Base-by-base conservation (phyloP, 192 early-diverging fungal species). In the Umbelopsis ramanniana region DNA sequence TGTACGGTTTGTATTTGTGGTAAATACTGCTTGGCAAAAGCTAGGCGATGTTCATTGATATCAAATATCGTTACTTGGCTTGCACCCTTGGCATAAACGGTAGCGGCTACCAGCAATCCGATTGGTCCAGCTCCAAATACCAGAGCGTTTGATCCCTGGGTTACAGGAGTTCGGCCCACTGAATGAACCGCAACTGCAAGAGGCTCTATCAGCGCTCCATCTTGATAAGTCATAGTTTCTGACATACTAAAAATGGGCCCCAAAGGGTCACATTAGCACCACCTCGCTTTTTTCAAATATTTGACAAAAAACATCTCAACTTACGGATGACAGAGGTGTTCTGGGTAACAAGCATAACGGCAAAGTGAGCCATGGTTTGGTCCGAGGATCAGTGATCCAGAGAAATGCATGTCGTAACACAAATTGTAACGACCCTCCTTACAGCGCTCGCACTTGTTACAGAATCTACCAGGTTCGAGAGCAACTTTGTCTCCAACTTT, bases 201-300 rank as follows among this genome's bases (percentile, higher is more conserved):
- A 35, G 81, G 81, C 38, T 82, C 81, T 48, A 77, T 73, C 14
- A 82, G 29, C n/a, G 81, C 81, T 21, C 73, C 81, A 63, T 82
- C 79, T 66, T 69, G 67, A 22, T 52, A 76, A 14, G 63, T 71
- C 53, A 81, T 68, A 52, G 67, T 69, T 43, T 81, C 79, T n/a
- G 73, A 68, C 45, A 82, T 67, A 52, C 72, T 76, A 53, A 60
- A 29, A 10, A 57, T 22, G 3, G 24, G 15, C 11, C 24, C 14
- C n/a, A 10, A 26, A 26, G 4, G 1, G 38, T 15, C 60, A 23
- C 6, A 26, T 15, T 6, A 66, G 22, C 21, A 66, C 2, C 21
- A 26, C 38, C 38, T 33, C 48, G 48, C 15, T 50, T 50, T 50
- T 50, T 8, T 6, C 5, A 45, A 45, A 12, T 7, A 43, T 11